Conservation (phyloP, 257 asterid species). For the Ocimum tenuiflorum region DNA sequence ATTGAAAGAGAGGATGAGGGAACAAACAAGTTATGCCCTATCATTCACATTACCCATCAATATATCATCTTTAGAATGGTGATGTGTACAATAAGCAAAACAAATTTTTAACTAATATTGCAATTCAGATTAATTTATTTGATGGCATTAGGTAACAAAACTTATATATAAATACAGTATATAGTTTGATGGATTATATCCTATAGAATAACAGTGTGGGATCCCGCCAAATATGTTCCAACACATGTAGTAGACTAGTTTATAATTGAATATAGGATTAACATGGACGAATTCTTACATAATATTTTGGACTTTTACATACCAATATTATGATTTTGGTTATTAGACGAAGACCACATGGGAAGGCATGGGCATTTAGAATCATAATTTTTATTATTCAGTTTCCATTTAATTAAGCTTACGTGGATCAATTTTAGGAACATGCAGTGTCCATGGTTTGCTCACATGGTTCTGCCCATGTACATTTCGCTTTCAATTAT, state of each 20-base stretch:
- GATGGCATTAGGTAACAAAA: no score
- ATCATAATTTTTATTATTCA: background rate
- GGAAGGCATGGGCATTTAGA: constrained; percentile 24
- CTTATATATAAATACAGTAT: no score
- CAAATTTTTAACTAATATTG: no score
- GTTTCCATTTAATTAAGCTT: constrained; percentile 14
- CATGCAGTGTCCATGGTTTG: constrained; percentile 32
- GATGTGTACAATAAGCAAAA: no score
- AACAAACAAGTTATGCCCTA: no score
- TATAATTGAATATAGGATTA: background rate
- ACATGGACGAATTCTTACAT: constrained; percentile 10
- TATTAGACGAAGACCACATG: constrained; percentile 23
- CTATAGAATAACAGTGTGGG: no score
- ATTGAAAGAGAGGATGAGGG: no score
- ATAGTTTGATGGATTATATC: no score
- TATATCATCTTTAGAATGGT: no score
- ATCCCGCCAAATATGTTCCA: constrained; percentile 10
- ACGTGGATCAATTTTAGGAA: constrained; percentile 20
- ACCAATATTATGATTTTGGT: no score
- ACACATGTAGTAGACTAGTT: constrained; percentile 11
- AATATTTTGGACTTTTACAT: constrained; percentile 12
- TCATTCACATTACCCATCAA: no score
- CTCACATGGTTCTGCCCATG: constrained; percentile 44
- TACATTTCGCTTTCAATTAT: constrained; percentile 22
- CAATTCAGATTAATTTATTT: no score